A percentile compares a stretch with the other conserved stretches of the same genome.
These are phyloP conservation scores for Macrocybe gigantea DNA, from an alignment of 768 basidiomycete genomes.

Conservation along the genomic window DNA sequence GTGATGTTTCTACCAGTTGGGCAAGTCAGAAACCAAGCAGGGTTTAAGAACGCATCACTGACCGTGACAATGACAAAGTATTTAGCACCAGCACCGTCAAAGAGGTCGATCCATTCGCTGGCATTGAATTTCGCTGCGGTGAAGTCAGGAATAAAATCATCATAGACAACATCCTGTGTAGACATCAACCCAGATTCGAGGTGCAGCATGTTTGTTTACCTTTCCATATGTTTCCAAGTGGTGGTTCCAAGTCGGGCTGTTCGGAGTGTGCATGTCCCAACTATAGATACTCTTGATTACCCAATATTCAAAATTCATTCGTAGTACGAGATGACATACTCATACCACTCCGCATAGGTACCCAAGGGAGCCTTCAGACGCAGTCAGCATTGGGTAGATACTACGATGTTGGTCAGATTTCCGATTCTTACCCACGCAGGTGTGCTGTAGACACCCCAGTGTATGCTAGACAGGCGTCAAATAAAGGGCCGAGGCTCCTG, in stretches of 20 bases:
- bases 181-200: not conserved
- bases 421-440: slow-evolving; percentile 32
- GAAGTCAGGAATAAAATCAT: slow-evolving; percentile 53
- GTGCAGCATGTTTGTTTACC: slow-evolving; percentile 9
- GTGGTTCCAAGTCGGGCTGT: slow-evolving; percentile 39
- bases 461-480: slow-evolving; percentile 25
- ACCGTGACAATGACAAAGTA: slow-evolving; percentile 56
- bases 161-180: slow-evolving; percentile 40
- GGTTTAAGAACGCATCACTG: slow-evolving; percentile 7
- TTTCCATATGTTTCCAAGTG: slow-evolving; percentile 45
- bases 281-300: slow-evolving; percentile 11
- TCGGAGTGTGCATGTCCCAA: slow-evolving; percentile 32
- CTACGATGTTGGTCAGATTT: not conserved
- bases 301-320: not conserved
- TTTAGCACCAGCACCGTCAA: slow-evolving; percentile 52
- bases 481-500: no score
- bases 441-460: slow-evolving; percentile 44
- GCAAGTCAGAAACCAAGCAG: not conserved
- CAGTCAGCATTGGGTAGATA: slow-evolving; percentile 1
- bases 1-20: slow-evolving; percentile 45
- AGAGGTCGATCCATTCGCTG: slow-evolving; percentile 47
- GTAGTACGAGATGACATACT: slow-evolving; percentile 24
- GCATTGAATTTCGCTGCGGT: slow-evolving; percentile 49
- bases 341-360: slow-evolving; percentile 52
- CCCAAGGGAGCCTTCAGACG: slow-evolving; percentile 27